These are phyloP conservation scores for Groenewaldozyma salmanticensis DNA, from an alignment of 805 yeast species.

Conservation along the genomic window DNA sequence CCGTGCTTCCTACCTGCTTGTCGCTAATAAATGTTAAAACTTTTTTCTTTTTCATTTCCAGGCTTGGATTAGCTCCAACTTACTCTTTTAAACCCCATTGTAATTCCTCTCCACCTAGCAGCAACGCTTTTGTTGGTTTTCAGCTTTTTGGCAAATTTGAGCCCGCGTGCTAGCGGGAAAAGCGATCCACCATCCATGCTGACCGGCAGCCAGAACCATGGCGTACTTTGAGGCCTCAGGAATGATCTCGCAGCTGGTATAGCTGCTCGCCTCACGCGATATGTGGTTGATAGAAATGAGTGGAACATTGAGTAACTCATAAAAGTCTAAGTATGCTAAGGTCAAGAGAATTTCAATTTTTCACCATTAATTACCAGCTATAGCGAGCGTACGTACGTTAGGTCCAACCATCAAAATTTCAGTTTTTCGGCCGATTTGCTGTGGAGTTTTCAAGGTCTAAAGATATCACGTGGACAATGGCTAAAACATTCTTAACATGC, in stretches of 20 bases:
- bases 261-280: background rate
- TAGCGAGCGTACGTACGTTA: no score
- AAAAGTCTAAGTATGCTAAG: no score
- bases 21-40: conserved; percentile 27
- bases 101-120: conserved; percentile 75
- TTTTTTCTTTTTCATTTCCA: background rate
- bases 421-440: no score
- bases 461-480: no score
- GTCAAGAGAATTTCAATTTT: no score
- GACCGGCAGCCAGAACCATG: no score
- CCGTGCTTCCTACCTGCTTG: conserved; percentile 89
- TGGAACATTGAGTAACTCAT: background rate
- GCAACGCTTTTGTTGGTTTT: conserved; percentile 83
- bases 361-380: no score
- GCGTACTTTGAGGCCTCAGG: background rate
- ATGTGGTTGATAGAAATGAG: background rate
- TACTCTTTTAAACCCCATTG: conserved; percentile 48
- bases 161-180: background rate
- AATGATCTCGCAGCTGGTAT: background rate
- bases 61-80: conserved; percentile 13
- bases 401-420: no score
- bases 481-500: no score
- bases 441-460: no score
- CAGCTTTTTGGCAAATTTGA: conserved; percentile 12
- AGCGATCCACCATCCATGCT: background rate